A percentile compares a stretch with the other conserved stretches of the same genome.
Evolutionary conservation across 2,329 filamentous ascomycete species (phyloP).

Genomic region (Fusarium palustre): DNA sequence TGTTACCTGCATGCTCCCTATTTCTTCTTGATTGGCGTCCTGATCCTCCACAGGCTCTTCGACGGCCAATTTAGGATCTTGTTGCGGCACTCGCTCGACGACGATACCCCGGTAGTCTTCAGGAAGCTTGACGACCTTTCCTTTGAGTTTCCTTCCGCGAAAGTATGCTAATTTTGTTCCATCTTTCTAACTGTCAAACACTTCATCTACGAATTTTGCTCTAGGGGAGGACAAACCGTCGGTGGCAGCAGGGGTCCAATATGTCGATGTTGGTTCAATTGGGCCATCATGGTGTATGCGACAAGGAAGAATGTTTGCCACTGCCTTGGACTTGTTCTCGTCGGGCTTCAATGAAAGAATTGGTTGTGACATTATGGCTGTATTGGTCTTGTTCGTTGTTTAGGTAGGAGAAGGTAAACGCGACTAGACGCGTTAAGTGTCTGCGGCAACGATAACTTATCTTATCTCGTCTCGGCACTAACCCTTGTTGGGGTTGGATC

Average conservation of each 20-base stretch:
- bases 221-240: constrained; percentile 54
- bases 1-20: constrained; percentile 70
- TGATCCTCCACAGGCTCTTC: constrained; percentile 57
- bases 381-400: constrained; percentile 1
- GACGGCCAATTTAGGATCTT: constrained; percentile 51
- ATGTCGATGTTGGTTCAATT: constrained; percentile 70
- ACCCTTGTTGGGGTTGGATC: not conserved
- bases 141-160: constrained; percentile 82
- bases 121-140: constrained; percentile 74
- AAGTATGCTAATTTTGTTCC: constrained; percentile 72
- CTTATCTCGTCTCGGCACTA: constrained; percentile 18
- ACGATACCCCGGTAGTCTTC: constrained; percentile 77
- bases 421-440: constrained; percentile 43
- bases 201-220: not conserved
- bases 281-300: constrained; percentile 82
- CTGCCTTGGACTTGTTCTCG: constrained; percentile 54
- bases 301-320: constrained; percentile 82
- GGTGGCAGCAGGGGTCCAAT: constrained; percentile 73
- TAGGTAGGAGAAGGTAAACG: constrained; percentile 29
- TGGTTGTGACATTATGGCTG: constrained; percentile 54
- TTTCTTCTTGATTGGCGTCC: constrained; percentile 54
- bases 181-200: constrained; percentile 54
- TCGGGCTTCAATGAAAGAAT: constrained; percentile 56
- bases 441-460: not conserved
- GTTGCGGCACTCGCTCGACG: constrained; percentile 55